Evolutionary conservation across 2,329 filamentous ascomycete genomes (phyloP).

Genomic region (Aspergillus fumigatus): DNA sequence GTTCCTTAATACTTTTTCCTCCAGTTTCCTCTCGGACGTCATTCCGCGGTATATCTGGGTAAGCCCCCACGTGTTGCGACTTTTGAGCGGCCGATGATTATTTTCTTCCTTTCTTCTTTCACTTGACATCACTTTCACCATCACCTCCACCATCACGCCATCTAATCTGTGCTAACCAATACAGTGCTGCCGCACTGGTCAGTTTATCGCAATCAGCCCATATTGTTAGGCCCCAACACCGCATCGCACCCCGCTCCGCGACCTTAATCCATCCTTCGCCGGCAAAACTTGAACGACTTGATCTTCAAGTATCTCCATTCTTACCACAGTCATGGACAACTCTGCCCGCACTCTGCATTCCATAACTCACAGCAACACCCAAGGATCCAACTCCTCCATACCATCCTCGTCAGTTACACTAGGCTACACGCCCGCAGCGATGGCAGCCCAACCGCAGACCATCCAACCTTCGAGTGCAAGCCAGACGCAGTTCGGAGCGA

Average conservation of each 20-base stretch:
- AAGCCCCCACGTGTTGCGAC: slow-evolving; percentile 17
- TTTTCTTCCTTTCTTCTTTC: slow-evolving; percentile 1
- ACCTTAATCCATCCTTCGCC: neutral
- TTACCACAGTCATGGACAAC: slow-evolving; percentile 2
- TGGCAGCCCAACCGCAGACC: slow-evolving; percentile 1
- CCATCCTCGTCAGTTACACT: neutral
- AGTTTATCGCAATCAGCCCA: neutral
- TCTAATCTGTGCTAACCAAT: neutral
- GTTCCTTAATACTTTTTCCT: neutral
- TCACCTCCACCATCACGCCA: slow-evolving; percentile 3
- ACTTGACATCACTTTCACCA: neutral
- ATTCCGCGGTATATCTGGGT: slow-evolving; percentile 14
- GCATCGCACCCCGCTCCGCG: neutral
- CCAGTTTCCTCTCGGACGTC: slow-evolving; percentile 15
- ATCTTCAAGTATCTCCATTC: neutral
- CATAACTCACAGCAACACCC: slow-evolving; percentile 1
- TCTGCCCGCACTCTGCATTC: neutral
- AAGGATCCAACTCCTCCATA: neutral
- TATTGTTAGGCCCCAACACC: neutral
- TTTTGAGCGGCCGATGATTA: neutral
- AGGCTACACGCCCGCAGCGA: slow-evolving; percentile 4
- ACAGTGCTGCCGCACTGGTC: neutral
- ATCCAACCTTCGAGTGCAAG: neutral
- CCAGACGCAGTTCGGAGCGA: neutral
- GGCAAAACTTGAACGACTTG: neutral